phyloP scores from a whole-genome alignment of 108 stramenopile genomes.

The Nitzschia putrida region DNA sequence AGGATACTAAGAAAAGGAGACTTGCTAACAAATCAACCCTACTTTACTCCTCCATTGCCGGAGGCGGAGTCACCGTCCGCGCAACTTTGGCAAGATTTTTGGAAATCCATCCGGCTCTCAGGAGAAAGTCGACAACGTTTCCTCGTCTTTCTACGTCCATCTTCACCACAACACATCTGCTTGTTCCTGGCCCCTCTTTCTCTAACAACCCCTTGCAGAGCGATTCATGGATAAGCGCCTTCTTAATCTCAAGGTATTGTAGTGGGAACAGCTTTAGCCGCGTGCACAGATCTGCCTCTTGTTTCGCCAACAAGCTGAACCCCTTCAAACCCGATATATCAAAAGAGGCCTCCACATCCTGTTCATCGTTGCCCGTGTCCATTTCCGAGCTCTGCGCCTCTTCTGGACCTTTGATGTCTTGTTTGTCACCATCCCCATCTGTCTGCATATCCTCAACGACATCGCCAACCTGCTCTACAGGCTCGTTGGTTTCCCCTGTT shows the following conservation, averaged over 20 bases:
- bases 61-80: slow-evolving; percentile 29
- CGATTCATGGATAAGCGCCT: slow-evolving; percentile 75
- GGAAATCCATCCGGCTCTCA: slow-evolving; percentile 83
- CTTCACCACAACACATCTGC: slow-evolving; percentile 56
- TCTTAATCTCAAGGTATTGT: slow-evolving; percentile 79
- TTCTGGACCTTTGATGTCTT: background rate
- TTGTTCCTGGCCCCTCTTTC: slow-evolving; percentile 42
- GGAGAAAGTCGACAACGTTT: slow-evolving; percentile 76
- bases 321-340: slow-evolving; percentile 42
- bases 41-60: background rate
- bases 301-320: slow-evolving; percentile 62
- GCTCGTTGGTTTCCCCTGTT: background rate
- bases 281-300: slow-evolving; percentile 71
- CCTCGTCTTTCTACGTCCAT: slow-evolving; percentile 72
- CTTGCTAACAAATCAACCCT: no score
- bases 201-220: slow-evolving; percentile 57
- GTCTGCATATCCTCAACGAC: slow-evolving; percentile 12
- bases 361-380: slow-evolving; percentile 8
- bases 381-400: background rate
- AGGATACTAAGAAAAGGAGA: no score
- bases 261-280: slow-evolving; percentile 57
- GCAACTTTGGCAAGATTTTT: slow-evolving; percentile 28
- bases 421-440: slow-evolving; percentile 5
- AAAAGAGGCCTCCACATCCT: slow-evolving; percentile 23
- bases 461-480: slow-evolving; percentile 5